Conservation (phyloP, 1,284 basidiomycete species). For the Naganishia liquefaciens region DNA sequence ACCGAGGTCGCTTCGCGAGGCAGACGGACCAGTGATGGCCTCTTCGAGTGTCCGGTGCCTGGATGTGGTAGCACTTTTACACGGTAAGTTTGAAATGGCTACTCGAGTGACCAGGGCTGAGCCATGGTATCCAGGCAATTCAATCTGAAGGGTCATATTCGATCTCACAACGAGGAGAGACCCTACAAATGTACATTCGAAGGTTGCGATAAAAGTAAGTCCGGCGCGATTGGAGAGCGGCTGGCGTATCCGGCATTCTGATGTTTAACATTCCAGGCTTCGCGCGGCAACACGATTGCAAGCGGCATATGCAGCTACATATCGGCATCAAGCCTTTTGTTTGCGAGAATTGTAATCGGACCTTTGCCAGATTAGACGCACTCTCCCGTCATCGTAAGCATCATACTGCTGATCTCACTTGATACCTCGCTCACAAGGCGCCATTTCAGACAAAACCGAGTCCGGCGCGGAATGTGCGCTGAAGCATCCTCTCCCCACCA, state of each 20-base stretch:
- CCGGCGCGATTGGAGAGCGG: not conserved
- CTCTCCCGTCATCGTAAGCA: conserved; percentile 74
- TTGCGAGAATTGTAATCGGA: conserved; percentile 89
- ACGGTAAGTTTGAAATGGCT: conserved; percentile 59
- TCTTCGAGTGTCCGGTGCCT: conserved; percentile 88
- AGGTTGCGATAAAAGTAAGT: conserved; percentile 75
- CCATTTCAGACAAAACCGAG: conserved; percentile 50
- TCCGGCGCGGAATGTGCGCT: conserved; percentile 54
- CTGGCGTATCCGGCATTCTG: no score
- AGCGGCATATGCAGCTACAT: conserved; percentile 86
- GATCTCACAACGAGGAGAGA: conserved; percentile 93
- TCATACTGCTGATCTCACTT: not conserved
- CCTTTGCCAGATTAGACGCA: conserved; percentile 89
- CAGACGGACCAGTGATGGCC: conserved; percentile 76
- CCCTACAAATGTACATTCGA: conserved; percentile 92
- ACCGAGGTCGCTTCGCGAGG: conserved; percentile 89
- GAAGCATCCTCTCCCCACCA: conserved; percentile 50
- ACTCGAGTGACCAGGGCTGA: conserved; percentile 13
- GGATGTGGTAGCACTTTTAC: conserved; percentile 95
- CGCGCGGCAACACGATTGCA: conserved; percentile 94
- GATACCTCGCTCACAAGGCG: not conserved
- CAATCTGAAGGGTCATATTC: conserved; percentile 74
- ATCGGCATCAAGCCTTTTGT: conserved; percentile 80
- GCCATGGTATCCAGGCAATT: conserved; percentile 50
- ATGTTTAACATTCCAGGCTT: conserved; percentile 59